Base-by-base conservation (phyloP, 768 basidiomycete genomes). In the Terana coerulea region DNA sequence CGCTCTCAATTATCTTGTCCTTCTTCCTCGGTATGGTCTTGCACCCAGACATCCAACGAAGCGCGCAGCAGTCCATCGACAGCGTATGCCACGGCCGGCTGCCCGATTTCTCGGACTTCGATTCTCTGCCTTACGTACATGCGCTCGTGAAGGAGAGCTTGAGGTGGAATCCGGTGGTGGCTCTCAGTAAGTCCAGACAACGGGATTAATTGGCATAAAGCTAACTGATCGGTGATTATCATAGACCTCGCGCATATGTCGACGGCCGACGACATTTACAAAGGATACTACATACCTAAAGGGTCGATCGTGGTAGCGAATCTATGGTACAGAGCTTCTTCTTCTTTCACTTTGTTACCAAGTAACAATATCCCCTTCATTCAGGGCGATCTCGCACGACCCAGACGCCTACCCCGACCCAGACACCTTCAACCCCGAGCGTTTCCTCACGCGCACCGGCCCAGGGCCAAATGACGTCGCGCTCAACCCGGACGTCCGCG, bases 351-450 rank as follows among this genome's bases (percentile, higher is more conserved):
- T 35, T 29, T 25, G 31, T 4, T 5, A n/a, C n/a, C n/a, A n/a
- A n/a, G 22, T 3, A 4, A 25, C n/a, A n/a, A n/a, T n/a, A n/a
- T n/a, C n/a, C n/a, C 8, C 2, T 25, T 29, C n/a, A 22, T 3
- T 2, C 30, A 72, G 75, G 75, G 69, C 70, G 1, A 69, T 76
- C 43, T 67, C 70, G 2, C 72, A 69, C 42, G 63, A 78, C 41
- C 68, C 70, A 37, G 42, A 50, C 8, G 60, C 58, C 14, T 73
- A 72, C 49, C 62, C 64, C 3, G 52, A 67, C 3, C 64, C 72
- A 3, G 36, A 53, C 0, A 24, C 21, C 7, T 74, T 72, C 57
- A 58, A 49, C 47, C 50, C 46, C 12, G 53, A 49, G 43, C 25
- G 57, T 7, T 59, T 59, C 41, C 42, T 56, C 25, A 48, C 35